phyloP scores from a whole-genome alignment of 768 basidiomycete species.

The Boletus huronensis region DNA sequence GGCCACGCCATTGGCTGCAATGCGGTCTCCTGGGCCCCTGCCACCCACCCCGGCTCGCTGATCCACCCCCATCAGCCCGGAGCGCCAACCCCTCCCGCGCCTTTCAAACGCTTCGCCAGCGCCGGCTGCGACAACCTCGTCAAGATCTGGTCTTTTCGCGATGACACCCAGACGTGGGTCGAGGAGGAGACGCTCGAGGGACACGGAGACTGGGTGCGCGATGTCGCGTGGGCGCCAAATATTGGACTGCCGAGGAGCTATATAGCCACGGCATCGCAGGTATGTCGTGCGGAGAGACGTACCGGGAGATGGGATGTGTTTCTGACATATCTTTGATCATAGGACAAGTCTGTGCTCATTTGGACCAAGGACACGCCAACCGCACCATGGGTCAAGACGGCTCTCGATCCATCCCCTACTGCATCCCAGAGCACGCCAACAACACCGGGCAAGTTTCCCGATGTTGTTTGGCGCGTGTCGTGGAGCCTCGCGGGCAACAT shows the following conservation, averaged over 20 bases:
- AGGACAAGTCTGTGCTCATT: conserved; percentile 85
- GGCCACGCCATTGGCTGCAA: conserved; percentile 97
- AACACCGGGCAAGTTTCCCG: conserved; percentile 81
- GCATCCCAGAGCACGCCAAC: conserved; percentile 41
- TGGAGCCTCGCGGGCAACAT: conserved; percentile 98
- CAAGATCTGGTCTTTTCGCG: conserved; percentile 89
- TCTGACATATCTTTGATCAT: not conserved
- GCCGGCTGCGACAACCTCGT: conserved; percentile 97
- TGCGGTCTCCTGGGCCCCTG: conserved; percentile 96
- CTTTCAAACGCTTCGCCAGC: conserved; percentile 89
- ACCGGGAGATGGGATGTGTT: not conserved
- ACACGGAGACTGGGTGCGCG: conserved; percentile 96
- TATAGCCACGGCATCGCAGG: conserved; percentile 93
- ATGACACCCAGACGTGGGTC: conserved; percentile 83
- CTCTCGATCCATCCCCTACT: conserved; percentile 67
- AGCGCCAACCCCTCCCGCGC: conserved; percentile 37
- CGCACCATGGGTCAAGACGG: conserved; percentile 74
- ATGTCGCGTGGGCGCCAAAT: conserved; percentile 98
- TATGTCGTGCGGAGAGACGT: conserved; percentile 24
- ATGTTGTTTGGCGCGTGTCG: conserved; percentile 97
- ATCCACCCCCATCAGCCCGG: conserved; percentile 62
- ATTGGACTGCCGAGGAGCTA: conserved; percentile 93
- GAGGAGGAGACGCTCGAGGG: conserved; percentile 90
- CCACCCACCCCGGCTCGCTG: conserved; percentile 80
- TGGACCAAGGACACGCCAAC: conserved; percentile 85